Conservation (phyloP, 2,329 filamentous ascomycete genomes). For the Diaporthe ilicicola region DNA sequence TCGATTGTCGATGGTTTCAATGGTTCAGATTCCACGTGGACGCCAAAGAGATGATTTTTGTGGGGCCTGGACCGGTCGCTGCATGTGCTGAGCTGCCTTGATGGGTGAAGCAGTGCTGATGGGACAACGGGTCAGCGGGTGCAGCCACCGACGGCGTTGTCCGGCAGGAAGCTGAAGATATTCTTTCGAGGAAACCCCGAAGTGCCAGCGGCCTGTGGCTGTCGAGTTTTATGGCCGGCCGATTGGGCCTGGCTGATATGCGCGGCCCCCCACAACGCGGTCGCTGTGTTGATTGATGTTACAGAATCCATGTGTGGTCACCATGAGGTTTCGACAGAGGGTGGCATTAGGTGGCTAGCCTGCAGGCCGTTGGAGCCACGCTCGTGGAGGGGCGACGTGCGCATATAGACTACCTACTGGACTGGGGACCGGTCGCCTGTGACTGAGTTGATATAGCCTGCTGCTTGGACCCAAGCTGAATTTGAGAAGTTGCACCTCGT, state of each 20-base stretch:
- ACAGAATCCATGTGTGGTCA: not conserved
- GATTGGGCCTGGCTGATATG: constrained; percentile 3
- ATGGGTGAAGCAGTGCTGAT: not conserved
- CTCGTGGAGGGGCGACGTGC: not conserved
- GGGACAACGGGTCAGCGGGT: too few relatives aligned
- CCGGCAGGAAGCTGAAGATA: constrained; percentile 4
- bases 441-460: not conserved
- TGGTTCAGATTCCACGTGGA: not conserved
- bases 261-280: not conserved
- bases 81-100: constrained; percentile 23
- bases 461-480: not conserved
- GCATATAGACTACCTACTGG: not conserved
- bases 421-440: not conserved
- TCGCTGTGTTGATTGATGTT: constrained; percentile 3
- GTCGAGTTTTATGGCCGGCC: not conserved
- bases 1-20: not conserved
- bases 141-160: constrained; percentile 3
- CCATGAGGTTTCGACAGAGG: constrained; percentile 4
- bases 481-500: not conserved
- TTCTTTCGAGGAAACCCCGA: not conserved
- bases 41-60: constrained; percentile 14
- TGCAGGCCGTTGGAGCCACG: not conserved
- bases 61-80: constrained; percentile 5
- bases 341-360: not conserved
- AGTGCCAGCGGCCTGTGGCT: not conserved